phyloP scores from a whole-genome alignment of 2,329 filamentous ascomycete genomes.

The Exophiala aquamarina region DNA sequence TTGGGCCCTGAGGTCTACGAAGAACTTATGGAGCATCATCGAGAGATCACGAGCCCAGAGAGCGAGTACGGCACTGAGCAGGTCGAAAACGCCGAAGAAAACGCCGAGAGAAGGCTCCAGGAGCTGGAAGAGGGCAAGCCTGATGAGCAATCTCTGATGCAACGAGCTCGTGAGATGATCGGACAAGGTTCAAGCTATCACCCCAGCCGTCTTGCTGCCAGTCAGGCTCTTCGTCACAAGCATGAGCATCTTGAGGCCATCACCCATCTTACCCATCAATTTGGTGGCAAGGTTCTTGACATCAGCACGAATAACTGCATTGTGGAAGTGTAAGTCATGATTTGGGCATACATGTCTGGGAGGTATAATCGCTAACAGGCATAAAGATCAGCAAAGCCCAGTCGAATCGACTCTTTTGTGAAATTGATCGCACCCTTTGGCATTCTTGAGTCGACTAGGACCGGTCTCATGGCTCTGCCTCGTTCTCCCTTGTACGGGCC shows the following conservation, averaged over 20 bases:
- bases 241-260: conserved; percentile 96
- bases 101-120: conserved; percentile 28
- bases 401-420: conserved; percentile 94
- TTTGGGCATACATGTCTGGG: conserved; percentile 23
- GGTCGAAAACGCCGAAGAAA: conserved; percentile 36
- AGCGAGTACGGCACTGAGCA: conserved; percentile 31
- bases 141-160: conserved; percentile 23
- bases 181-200: conserved; percentile 68
- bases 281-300: conserved; percentile 94
- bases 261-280: conserved; percentile 95
- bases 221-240: conserved; percentile 91
- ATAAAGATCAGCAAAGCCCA: conserved; percentile 80
- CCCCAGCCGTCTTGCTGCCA: conserved; percentile 79
- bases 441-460: conserved; percentile 92
- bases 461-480: conserved; percentile 94
- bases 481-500: conserved; percentile 81
- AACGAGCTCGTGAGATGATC: conserved; percentile 27
- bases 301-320: conserved; percentile 99
- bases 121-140: conserved; percentile 40
- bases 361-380: conserved; percentile 12
- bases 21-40: conserved; percentile 91
- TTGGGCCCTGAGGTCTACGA: conserved; percentile 98
- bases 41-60: conserved; percentile 71
- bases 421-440: conserved; percentile 93
- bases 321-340: conserved; percentile 78